phyloP scores from a whole-genome alignment of 2,329 filamentous ascomycete species.

The Davidsoniella australis region DNA sequence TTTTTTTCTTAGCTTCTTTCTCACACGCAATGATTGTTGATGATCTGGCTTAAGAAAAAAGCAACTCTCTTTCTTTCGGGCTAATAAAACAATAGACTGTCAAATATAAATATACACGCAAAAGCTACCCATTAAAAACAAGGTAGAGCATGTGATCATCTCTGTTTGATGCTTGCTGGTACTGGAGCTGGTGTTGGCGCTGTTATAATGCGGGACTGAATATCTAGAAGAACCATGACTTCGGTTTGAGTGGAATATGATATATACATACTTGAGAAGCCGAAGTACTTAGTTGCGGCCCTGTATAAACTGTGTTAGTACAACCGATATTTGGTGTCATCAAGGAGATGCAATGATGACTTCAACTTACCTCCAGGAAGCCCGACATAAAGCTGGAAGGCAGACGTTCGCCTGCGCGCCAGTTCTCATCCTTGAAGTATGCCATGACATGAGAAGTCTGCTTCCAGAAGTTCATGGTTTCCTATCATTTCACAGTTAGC shows the following conservation, averaged over 20 bases:
- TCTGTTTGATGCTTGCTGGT: too few relatives aligned
- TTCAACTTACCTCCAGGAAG: constrained; percentile 67
- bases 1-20: constrained; percentile 2
- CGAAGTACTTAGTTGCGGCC: constrained; percentile 35
- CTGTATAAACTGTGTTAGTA: constrained; percentile 18
- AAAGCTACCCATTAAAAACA: too few relatives aligned
- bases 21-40: constrained; percentile 2
- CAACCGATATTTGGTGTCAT: neutral
- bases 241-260: neutral
- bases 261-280: neutral
- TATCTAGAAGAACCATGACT: too few relatives aligned
- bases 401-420: constrained; percentile 58
- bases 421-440: constrained; percentile 78
- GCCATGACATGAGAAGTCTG: constrained; percentile 90
- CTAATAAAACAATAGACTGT: too few relatives aligned
- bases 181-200: too few relatives aligned
- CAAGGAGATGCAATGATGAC: neutral
- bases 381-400: constrained; percentile 84
- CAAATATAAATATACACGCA: too few relatives aligned
- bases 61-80: too few relatives aligned
- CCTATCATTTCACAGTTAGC: constrained; percentile 32
- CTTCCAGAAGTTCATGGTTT: constrained; percentile 99
- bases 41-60: neutral
- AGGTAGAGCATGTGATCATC: too few relatives aligned
- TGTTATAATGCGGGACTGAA: too few relatives aligned